phyloP scores from a whole-genome alignment of 2,329 filamentous ascomycete species.

The Cordyceps cicadae region DNA sequence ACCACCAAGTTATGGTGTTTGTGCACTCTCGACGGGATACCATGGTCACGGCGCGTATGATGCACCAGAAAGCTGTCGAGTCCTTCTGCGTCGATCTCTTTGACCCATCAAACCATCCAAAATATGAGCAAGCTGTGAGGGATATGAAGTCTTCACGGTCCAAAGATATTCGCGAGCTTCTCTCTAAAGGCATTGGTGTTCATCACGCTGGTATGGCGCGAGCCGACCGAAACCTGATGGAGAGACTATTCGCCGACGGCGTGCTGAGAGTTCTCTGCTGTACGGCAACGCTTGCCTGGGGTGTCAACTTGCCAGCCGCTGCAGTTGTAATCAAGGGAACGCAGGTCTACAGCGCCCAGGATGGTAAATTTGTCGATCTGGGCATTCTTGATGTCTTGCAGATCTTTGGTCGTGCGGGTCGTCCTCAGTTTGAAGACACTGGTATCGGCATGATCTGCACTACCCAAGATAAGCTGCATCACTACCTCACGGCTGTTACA shows the following conservation, averaged over 20 bases:
- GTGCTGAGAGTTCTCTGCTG: slow-evolving; percentile 97
- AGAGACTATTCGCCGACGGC: slow-evolving; percentile 81
- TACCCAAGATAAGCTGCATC: slow-evolving; percentile 82
- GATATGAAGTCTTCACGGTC: slow-evolving; percentile 83
- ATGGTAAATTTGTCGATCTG: slow-evolving; percentile 92
- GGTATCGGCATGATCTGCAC: slow-evolving; percentile 98
- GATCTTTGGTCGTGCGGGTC: slow-evolving; percentile 96
- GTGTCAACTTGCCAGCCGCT: slow-evolving; percentile 94
- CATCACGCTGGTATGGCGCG: slow-evolving; percentile 97
- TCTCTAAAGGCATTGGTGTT: slow-evolving; percentile 85
- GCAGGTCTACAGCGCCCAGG: slow-evolving; percentile 91
- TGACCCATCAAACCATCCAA: slow-evolving; percentile 68
- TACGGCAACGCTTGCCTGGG: slow-evolving; percentile 96
- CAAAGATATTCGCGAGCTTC: slow-evolving; percentile 77
- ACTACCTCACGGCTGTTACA: slow-evolving; percentile 88
- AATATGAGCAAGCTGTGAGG: slow-evolving; percentile 68
- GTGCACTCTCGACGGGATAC: slow-evolving; percentile 96
- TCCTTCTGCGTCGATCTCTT: slow-evolving; percentile 73
- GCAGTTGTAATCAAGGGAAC: slow-evolving; percentile 98
- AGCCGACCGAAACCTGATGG: slow-evolving; percentile 90
- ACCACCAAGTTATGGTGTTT: slow-evolving; percentile 99
- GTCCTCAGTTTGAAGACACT: slow-evolving; percentile 93
- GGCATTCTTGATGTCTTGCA: slow-evolving; percentile 95
- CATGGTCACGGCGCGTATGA: slow-evolving; percentile 72
- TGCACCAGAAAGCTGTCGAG: slow-evolving; percentile 80